phyloP scores from a whole-genome alignment of 257 asterid genomes.

The Handroanthus guayacan region DNA sequence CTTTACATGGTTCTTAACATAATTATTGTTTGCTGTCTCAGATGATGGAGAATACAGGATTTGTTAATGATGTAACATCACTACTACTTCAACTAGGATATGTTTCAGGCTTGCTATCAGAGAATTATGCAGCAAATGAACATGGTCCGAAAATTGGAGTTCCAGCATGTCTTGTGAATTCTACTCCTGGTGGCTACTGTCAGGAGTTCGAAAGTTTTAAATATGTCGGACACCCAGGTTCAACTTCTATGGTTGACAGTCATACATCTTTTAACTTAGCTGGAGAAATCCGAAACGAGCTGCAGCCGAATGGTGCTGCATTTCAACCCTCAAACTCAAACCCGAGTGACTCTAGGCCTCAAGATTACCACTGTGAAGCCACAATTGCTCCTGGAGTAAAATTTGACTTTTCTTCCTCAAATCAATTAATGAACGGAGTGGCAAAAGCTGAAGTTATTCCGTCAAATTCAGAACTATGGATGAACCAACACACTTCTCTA shows the following conservation, averaged over 20 bases:
- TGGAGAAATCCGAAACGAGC: constrained; percentile 41
- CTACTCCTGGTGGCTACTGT: constrained; percentile 39
- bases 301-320: constrained; percentile 37
- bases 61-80: constrained; percentile 64
- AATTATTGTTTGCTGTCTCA: constrained; percentile 42
- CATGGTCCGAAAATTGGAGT: constrained; percentile 47
- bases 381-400: constrained; percentile 35
- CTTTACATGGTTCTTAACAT: constrained; percentile 10
- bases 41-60: constrained; percentile 74
- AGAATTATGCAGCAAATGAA: constrained; percentile 53
- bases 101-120: constrained; percentile 63
- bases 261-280: constrained; percentile 45
- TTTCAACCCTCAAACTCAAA: constrained; percentile 42
- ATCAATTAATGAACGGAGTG: constrained; percentile 47
- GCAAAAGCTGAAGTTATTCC: constrained; percentile 72
- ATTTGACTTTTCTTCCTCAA: constrained; percentile 31
- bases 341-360: constrained; percentile 20
- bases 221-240: constrained; percentile 38
- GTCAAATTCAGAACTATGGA: constrained; percentile 62
- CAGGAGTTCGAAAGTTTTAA: constrained; percentile 42
- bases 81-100: constrained; percentile 72
- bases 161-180: constrained; percentile 44
- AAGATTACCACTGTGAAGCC: constrained; percentile 31
- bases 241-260: constrained; percentile 29
- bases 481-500: constrained; percentile 47